These are phyloP conservation scores for Solanum bukasovii DNA, from an alignment of 257 asterid species.

Conservation along the genomic window DNA sequence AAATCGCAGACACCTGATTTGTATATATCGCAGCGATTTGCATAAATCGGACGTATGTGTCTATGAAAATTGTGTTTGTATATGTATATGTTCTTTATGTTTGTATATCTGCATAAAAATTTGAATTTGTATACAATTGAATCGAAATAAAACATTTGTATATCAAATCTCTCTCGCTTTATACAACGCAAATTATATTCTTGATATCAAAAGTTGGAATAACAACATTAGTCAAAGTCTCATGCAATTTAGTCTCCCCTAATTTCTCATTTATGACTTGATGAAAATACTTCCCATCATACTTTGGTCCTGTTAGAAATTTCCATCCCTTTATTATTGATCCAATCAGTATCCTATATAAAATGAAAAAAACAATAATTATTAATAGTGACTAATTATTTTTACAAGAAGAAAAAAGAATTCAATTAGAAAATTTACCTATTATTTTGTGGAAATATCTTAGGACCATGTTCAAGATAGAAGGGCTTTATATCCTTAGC, in stretches of 20 bases:
- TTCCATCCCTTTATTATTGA: constrained; percentile 11
- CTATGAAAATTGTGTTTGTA: no score
- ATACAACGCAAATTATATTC: neutral
- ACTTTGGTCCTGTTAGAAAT: constrained; percentile 39
- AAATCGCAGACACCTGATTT: no score
- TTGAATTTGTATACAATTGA: no score
- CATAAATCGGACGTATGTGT: no score
- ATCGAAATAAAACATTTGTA: no score
- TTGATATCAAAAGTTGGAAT: constrained; percentile 66
- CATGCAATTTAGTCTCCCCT: constrained; percentile 18
- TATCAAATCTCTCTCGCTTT: no score
- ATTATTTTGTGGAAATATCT: constrained; percentile 42
- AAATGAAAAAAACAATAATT: neutral
- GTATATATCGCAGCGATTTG: no score
- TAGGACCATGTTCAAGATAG: constrained; percentile 44
- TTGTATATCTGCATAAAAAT: no score
- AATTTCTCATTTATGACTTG: constrained; percentile 21
- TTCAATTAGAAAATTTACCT: neutral
- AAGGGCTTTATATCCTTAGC: constrained; percentile 55
- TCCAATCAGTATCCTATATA: neutral
- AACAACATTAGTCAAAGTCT: constrained; percentile 49
- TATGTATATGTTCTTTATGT: no score
- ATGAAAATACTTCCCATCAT: constrained; percentile 43
- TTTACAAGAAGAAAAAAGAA: neutral
- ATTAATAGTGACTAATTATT: neutral